Evolutionary conservation across 2,329 filamentous ascomycete genomes (phyloP).

Genomic region (Beauveria asiatica): DNA sequence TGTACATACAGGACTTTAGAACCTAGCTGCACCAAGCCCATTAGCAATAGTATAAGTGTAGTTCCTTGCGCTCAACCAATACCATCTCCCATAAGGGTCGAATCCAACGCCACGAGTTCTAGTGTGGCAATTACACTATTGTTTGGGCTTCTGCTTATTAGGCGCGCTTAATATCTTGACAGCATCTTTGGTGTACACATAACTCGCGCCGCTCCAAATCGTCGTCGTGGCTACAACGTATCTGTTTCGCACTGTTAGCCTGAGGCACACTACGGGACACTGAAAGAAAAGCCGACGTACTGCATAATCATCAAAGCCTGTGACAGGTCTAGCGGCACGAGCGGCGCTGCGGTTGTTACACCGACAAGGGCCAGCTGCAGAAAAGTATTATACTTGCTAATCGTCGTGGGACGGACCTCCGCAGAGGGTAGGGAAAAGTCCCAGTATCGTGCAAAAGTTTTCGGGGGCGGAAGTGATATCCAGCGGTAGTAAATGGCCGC

Average conservation of each 20-base stretch:
- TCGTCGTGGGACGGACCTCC: slow-evolving; percentile 73
- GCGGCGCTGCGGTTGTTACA: slow-evolving; percentile 69
- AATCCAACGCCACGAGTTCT: too few relatives aligned
- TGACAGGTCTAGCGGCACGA: slow-evolving; percentile 53
- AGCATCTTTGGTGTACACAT: slow-evolving; percentile 82
- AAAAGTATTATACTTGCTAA: slow-evolving; percentile 90
- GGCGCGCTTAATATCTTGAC: slow-evolving; percentile 65
- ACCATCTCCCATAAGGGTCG: too few relatives aligned
- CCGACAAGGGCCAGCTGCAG: slow-evolving; percentile 83
- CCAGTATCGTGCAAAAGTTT: slow-evolving; percentile 91
- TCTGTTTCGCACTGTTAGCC: slow-evolving; percentile 32
- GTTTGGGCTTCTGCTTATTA: slow-evolving; percentile 13
- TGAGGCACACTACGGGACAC: neutral
- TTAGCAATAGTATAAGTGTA: too few relatives aligned
- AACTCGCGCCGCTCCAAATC: slow-evolving; percentile 87
- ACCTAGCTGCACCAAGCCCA: neutral
- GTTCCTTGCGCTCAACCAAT: too few relatives aligned
- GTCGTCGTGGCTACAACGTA: slow-evolving; percentile 84
- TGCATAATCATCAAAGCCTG: slow-evolving; percentile 52
- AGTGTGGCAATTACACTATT: neutral
- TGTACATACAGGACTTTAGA: neutral
- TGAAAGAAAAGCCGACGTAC: slow-evolving; percentile 36
- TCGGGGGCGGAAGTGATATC: slow-evolving; percentile 86
- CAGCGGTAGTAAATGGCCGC: slow-evolving; percentile 93
- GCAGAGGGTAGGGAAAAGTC: slow-evolving; percentile 88